These are phyloP conservation scores for Morella rubra DNA, from an alignment of 306 rosid species.

Conservation along the genomic window DNA sequence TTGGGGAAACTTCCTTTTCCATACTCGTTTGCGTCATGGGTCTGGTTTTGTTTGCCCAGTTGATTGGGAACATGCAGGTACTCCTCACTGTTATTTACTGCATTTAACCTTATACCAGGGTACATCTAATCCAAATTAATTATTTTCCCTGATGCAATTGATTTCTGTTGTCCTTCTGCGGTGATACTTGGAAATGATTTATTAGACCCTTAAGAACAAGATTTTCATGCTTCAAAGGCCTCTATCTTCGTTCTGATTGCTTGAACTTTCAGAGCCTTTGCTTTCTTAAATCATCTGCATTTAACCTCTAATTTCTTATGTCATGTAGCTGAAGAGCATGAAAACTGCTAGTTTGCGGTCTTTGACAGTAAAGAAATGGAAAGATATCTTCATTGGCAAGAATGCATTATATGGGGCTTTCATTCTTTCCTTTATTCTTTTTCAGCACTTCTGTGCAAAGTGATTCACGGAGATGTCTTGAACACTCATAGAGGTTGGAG, in stretches of 20 bases:
- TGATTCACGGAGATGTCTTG: neutral
- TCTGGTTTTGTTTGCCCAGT: conserved; percentile 84
- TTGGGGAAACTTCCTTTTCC: conserved; percentile 83
- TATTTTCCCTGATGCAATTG: conserved; percentile 2
- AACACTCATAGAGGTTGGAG: neutral
- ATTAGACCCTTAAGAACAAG: neutral
- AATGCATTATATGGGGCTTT: no score
- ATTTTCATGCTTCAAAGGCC: neutral
- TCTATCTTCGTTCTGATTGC: conserved; percentile 1
- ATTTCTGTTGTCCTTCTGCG: neutral
- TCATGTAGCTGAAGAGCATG: neutral
- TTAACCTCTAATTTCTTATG: neutral
- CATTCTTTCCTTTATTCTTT: no score
- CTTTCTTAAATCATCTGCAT: neutral
- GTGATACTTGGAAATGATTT: neutral
- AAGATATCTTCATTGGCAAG: neutral
- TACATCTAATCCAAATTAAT: neutral
- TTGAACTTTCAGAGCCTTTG: neutral
- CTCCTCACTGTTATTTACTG: neutral
- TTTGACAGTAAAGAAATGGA: neutral
- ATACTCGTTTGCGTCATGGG: conserved; percentile 77
- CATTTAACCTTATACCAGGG: neutral
- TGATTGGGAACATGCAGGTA: conserved; percentile 99
- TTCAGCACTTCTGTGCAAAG: conserved; percentile 1
- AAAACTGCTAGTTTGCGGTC: neutral